Base-by-base conservation (phyloP, 2,329 filamentous ascomycete genomes). In the Sodiomyces alkalinus region DNA sequence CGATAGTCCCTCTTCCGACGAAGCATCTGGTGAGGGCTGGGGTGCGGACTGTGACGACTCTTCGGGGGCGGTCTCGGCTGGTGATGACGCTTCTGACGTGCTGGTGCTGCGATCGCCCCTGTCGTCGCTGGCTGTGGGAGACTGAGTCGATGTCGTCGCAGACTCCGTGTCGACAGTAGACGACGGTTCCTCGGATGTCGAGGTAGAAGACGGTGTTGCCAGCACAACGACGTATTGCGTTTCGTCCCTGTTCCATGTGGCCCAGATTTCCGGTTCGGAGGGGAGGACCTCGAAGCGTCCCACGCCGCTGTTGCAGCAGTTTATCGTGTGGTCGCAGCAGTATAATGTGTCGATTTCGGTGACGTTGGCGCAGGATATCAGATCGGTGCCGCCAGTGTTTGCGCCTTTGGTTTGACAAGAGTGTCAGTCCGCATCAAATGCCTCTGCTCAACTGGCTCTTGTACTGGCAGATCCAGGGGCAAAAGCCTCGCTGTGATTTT, bases 291-390 rank as follows among this genome's bases (percentile, higher is more conserved):
- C 32, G 28, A 46, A 46, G n/a, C 41, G 37, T 6, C 41, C 38
- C 11, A 42, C 38, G 17, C 41, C 43, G 6, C 32, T 40, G 13
- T 44, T 32, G 25, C 42, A 45, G 12, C 41, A 44, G 20, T 32
- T 29, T 7, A 21, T 14, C 6, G 32, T 38, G 29, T 43, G 37
- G 22, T 44, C 40, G 20, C 42, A 46, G 15, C 42, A 45, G 22
- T 42, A 45, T 4, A 40, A 43, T 5, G 30, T 39, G 19, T 40
- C 37, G 24, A 24, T 41, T 8, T 32, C 24, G 2, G 43, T 45
- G n/a, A 38, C 30, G 15, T 45, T 46, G 0, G 37, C 36, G 25
- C 41, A 46, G 3, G 38, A 44, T 27, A 44, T 35, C 19, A 45
- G 24, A 28, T 45, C 40, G 6, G 41, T 41, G 13, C 43, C 43